Evolutionary conservation across 1,139 yeast species (phyloP), one percentile per base, ranked within the genome.

Genomic region (Yamadazyma mexicana): DNA sequence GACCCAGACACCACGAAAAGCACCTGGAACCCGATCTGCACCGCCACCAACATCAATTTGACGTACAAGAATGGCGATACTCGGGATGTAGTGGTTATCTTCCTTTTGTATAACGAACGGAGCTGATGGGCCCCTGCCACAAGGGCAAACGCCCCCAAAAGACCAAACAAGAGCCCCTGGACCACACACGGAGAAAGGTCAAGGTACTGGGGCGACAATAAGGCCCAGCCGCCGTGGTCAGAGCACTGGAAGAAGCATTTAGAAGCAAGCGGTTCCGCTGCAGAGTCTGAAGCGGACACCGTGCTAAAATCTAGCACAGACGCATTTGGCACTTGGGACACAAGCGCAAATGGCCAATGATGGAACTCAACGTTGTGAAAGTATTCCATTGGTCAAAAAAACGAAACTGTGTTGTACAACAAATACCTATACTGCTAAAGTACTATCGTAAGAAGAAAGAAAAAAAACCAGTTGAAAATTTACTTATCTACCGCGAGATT

Each of bases 171-270:
- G 0, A 75, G 66, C 27, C 96, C 97, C 51, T 85, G 87, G 31
- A 84, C 69, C 54, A 91, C 83, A 55, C 98, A 91, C 2, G 92
- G 86, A 1, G 96, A 81, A 42, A 88, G 74, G 53, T 85, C 95
- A 35, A 78, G 78, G 51, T 79, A 78, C 6, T 50, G 39, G 31
- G 70, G 39, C 73, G 85, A 66, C 8, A 86, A 60, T 0, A 94
- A 87, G 1, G 87, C 86, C 82, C 89, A 86, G 2, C 96, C 95
- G 47, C 82, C 88, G 15, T 35, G 31, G 26, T 50, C 50, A 35
- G 31, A 30, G 37, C 54, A 43, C 38, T 38, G 29, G 17, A 32
- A 40, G 33, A 45, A 43, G 11, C 36, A 22, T 12, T 34, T 14
- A n/a, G 34, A 20, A 14, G 24, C 17, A 4, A 11, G n/a, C 5